A percentile compares a stretch with the other conserved stretches of the same genome.
These are phyloP conservation scores for Lactifluus rugatus DNA, from an alignment of 768 basidiomycete species.

Conservation along the genomic window DNA sequence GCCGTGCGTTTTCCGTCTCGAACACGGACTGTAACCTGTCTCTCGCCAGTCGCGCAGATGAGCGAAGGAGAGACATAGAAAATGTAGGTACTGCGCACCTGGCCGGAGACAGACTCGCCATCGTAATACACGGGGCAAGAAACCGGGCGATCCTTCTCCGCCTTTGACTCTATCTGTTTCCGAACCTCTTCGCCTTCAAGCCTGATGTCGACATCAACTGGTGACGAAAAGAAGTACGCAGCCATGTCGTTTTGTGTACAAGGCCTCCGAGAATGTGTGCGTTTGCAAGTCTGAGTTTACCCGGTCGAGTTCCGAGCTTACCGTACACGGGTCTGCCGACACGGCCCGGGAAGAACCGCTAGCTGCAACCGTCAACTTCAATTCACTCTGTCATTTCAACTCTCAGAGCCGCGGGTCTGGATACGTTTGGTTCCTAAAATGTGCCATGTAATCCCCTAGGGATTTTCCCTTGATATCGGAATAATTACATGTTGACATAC, in stretches of 20 bases:
- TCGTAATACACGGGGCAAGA: constrained; percentile 93
- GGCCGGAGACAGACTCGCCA: constrained; percentile 83
- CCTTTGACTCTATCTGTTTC: constrained; percentile 84
- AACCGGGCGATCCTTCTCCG: constrained; percentile 76
- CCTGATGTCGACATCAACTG: too few relatives aligned
- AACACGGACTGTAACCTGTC: constrained; percentile 73
- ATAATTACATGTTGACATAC: not conserved
- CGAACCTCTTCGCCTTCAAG: constrained; percentile 26
- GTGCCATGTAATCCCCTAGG: not conserved
- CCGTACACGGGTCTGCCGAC: too few relatives aligned
- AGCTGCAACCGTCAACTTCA: too few relatives aligned
- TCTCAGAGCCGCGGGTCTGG: too few relatives aligned
- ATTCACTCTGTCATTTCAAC: too few relatives aligned
- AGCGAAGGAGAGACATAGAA: not conserved
- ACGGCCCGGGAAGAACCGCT: too few relatives aligned
- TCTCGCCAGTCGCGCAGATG: not conserved
- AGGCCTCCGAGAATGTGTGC: too few relatives aligned
- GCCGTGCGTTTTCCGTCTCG: constrained; percentile 88
- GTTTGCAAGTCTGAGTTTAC: too few relatives aligned
- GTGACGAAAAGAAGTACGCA: too few relatives aligned
- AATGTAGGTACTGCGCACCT: constrained; percentile 39
- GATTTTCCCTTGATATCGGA: not conserved
- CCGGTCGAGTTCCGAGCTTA: too few relatives aligned
- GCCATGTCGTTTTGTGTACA: too few relatives aligned
- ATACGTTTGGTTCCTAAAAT: too few relatives aligned